Evolutionary conservation across 1,284 basidiomycete genomes (phyloP), one percentile per base, ranked within the genome.

Genomic region (Hymenochaete sp.): DNA sequence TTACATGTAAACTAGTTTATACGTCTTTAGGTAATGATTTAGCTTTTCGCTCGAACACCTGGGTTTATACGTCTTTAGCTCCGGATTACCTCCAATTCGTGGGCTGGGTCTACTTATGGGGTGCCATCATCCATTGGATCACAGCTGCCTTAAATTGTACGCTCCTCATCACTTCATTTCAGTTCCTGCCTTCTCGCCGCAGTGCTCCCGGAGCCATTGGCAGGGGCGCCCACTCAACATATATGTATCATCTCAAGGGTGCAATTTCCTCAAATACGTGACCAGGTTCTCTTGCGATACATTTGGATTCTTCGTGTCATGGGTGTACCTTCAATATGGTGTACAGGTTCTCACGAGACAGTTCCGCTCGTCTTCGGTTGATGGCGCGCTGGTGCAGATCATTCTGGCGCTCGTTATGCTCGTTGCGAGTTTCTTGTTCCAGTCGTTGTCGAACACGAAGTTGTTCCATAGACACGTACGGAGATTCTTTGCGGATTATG

Each of bases 101-200:
- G 14, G 87, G 87, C 11, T 95, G 91, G 92, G 83, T 91, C 0
- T 89, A 92, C 59, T 71, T 95, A 1, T 96, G 93, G 93, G 88
- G 79, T 10, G 93, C 93, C 0, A 91, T 93, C 35, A 72, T 95
- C 47, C 93, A 97, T 59, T 95, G 88, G 79, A 61, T 92, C 38
- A 85, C 87, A 6, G 89, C 93, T 2, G 65, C 82, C 3, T 71
- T 91, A 38, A 96, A 97, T 55, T 83, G 86, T 80, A 52, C 55
- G 79, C 62, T 18, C 40, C 38, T 3, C 37, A 19, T 18, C 25
- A 21, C 22, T 19, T 28, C 18, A 3, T 25, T 21, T 16, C 31
- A n/a, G 8, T 16, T 2, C 10, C 2, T 22, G 37, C 13, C 18
- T 24, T 28, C 38, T 32, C 14, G 8, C 7, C 16, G n/a, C n/a